phyloP scores from a whole-genome alignment of 768 basidiomycete species.

The Tulasnella sp. region DNA sequence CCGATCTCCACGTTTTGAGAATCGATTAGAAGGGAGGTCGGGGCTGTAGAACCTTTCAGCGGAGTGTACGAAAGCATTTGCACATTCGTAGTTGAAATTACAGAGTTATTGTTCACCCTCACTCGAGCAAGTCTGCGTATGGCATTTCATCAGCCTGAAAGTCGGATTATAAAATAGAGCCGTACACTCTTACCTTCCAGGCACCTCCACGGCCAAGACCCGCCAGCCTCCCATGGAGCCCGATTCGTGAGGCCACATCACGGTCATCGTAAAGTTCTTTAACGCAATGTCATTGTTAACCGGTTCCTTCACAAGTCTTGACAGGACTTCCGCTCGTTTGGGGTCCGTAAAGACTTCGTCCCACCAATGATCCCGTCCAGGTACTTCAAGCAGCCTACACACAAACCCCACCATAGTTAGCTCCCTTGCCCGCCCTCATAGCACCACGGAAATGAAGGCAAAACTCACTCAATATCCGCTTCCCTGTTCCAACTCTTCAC shows the following conservation, averaged over 20 bases:
- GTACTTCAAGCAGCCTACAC: slow-evolving; percentile 13
- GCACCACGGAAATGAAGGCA: not conserved
- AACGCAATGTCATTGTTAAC: not conserved
- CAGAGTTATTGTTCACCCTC: not conserved
- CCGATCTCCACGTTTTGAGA: not conserved
- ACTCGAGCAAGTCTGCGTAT: slow-evolving; percentile 8
- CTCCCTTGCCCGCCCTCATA: not conserved
- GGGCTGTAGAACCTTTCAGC: not conserved
- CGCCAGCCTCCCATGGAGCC: slow-evolving; percentile 21
- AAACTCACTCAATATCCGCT: slow-evolving; percentile 46
- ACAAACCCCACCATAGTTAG: not conserved
- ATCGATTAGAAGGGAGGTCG: not conserved
- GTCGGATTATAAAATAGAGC: not conserved
- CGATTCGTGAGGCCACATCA: slow-evolving; percentile 20
- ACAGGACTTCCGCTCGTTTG: not conserved
- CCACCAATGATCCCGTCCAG: slow-evolving; percentile 21
- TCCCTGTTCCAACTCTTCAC: slow-evolving; percentile 50
- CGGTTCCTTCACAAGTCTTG: not conserved
- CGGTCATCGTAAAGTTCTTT: slow-evolving; percentile 19
- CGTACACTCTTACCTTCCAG: slow-evolving; percentile 9
- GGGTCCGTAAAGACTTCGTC: slow-evolving; percentile 16
- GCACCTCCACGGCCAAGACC: not conserved
- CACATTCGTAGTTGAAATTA: slow-evolving; percentile 11
- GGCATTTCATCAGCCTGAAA: not conserved
- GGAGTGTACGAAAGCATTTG: not conserved